Percentiles rank a stretch among this genome's conserved stretches.
phyloP scores from a whole-genome alignment of 2,329 filamentous ascomycete genomes.

The Aurifilum marmelostoma region DNA sequence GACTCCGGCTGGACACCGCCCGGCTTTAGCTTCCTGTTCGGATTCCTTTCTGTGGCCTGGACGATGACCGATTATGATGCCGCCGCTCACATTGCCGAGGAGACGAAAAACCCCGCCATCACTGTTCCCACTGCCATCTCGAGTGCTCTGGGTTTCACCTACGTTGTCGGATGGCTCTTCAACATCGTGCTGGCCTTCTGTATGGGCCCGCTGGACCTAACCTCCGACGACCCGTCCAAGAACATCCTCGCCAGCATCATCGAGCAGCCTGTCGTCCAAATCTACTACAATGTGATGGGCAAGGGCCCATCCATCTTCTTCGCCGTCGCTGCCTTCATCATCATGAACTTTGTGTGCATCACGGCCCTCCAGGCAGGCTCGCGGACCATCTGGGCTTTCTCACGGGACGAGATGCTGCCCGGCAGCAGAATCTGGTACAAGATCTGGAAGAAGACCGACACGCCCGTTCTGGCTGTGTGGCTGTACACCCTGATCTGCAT shows the following conservation, averaged over 20 bases:
- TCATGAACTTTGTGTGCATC: slow-evolving; percentile 63
- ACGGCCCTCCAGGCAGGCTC: slow-evolving; percentile 58
- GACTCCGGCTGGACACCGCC: slow-evolving; percentile 54
- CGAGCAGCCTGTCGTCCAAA: slow-evolving; percentile 57
- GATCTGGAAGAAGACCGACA: slow-evolving; percentile 52
- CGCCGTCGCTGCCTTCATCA: slow-evolving; percentile 58
- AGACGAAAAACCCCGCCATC: slow-evolving; percentile 41
- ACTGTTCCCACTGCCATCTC: slow-evolving; percentile 57
- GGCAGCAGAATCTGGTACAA: slow-evolving; percentile 52
- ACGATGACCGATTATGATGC: slow-evolving; percentile 38
- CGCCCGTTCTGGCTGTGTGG: slow-evolving; percentile 59
- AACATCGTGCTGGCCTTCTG: slow-evolving; percentile 62
- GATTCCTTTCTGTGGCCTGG: slow-evolving; percentile 59
- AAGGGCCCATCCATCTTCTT: slow-evolving; percentile 57
- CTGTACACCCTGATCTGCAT: slow-evolving; percentile 58
- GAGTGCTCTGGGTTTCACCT: slow-evolving; percentile 58
- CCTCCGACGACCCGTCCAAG: slow-evolving; percentile 41
- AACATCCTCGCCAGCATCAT: slow-evolving; percentile 49
- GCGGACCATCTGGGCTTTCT: slow-evolving; percentile 59
- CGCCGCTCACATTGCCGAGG: slow-evolving; percentile 49
- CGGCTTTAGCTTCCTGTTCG: slow-evolving; percentile 58
- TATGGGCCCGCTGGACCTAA: slow-evolving; percentile 46
- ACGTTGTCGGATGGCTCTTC: slow-evolving; percentile 58
- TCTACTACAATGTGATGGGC: slow-evolving; percentile 62
- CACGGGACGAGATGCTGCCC: slow-evolving; percentile 55